Evolutionary conservation across 2,329 filamentous ascomycete species (phyloP).

Genomic region (Cladosporium velox): DNA sequence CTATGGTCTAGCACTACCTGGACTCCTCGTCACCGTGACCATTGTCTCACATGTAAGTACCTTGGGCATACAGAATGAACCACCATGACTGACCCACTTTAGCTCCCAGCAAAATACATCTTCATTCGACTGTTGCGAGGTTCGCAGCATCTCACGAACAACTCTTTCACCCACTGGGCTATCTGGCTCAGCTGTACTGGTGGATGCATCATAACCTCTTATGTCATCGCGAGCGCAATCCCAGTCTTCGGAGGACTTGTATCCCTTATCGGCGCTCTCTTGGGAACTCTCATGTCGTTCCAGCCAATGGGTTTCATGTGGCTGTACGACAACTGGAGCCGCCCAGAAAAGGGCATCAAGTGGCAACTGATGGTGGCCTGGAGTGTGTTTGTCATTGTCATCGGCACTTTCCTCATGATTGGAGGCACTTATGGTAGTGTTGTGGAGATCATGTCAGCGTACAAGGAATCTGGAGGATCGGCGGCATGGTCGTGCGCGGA

Average conservation of each 20-base stretch:
- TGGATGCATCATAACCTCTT: slow-evolving; percentile 29
- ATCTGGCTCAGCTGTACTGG: slow-evolving; percentile 23
- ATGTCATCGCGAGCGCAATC: slow-evolving; percentile 47
- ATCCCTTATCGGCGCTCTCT: slow-evolving; percentile 52
- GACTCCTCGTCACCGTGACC: slow-evolving; percentile 32
- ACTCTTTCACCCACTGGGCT: slow-evolving; percentile 25
- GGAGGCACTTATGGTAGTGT: slow-evolving; percentile 48
- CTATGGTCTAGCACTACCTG: slow-evolving; percentile 43
- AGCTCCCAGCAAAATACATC: slow-evolving; percentile 33
- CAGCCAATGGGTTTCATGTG: slow-evolving; percentile 45
- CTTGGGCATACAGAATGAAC: background rate
- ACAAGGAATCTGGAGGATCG: slow-evolving; percentile 22
- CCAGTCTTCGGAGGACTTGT: slow-evolving; percentile 52
- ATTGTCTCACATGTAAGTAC: slow-evolving; percentile 26
- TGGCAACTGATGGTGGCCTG: slow-evolving; percentile 46
- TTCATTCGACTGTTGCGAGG: slow-evolving; percentile 34
- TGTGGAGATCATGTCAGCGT: slow-evolving; percentile 41
- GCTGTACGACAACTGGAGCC: slow-evolving; percentile 21
- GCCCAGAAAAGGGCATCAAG: slow-evolving; percentile 12
- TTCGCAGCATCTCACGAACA: slow-evolving; percentile 29
- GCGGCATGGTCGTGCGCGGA: slow-evolving; percentile 29
- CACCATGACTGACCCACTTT: background rate
- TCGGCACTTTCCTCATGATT: slow-evolving; percentile 49
- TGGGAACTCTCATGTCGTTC: slow-evolving; percentile 52
- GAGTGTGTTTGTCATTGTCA: slow-evolving; percentile 53